Base-by-base conservation (phyloP, 805 yeast species). In the Metschnikowia continentalis region DNA sequence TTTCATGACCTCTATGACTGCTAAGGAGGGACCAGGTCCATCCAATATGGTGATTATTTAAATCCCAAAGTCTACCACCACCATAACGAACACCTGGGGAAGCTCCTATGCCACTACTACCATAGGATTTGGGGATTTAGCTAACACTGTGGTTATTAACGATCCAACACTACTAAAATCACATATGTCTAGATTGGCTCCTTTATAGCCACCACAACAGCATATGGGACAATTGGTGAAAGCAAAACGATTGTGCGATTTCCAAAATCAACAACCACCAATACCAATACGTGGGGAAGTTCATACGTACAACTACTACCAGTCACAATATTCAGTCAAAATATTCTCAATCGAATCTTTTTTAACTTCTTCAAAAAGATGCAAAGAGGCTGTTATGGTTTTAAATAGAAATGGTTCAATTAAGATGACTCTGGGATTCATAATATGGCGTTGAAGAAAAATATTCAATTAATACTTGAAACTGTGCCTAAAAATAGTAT, bases 41-140 rank as follows among this genome's bases (percentile, higher is more conserved):
- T 26, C 53, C 2, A 39, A 39, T 14, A 50, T 48, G 3, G 43
- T 50, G 3, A 30, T 55, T 5, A 55, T 62, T 1, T 53, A 57
- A 3, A 54, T 54, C n/a, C 65, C 66, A 8, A 53, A 47, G 44
- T 58, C 62, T 0, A 47, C 51, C 3, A 32, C 35, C 2, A 59
- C 61, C 1, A 40, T 33, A 10, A 59, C 64, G 1, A 32, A 41
- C 30, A 54, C 63, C 10, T 59, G 57, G 51, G 36, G 43, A 6
- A 45, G 51, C 26, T 33, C 59, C 10, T 47, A 57, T 26, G 50
- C 54, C n/a, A 32, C 49, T 5, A 37, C 44, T 14, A 47, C 47
- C 17, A 44, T 43, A 3, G 32, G n/a, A 10, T 15, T 44, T 6
- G 43, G 39, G 10, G 42, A 0, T 5, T 14, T 17, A 2, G 38